Evolutionary conservation across 2,329 filamentous ascomycete species (phyloP), one percentile per base, ranked within the genome.

Genomic region (Aspergillus pseudoglaucus): DNA sequence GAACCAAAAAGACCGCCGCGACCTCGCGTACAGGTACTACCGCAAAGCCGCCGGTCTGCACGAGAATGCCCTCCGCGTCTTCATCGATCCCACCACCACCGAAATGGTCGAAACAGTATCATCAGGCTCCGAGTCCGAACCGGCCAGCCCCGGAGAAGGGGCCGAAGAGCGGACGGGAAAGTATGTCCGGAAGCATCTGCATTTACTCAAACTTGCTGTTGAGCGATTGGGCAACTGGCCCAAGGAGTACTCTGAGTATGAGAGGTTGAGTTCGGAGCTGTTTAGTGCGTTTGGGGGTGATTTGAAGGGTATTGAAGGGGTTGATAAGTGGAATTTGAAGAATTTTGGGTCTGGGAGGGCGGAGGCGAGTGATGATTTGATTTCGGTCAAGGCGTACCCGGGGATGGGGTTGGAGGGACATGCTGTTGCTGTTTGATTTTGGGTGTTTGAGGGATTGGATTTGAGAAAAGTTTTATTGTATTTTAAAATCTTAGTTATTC

Each of bases 281-380:
- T 75, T 74, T 59, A 54, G 61, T 4, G 59, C 61, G 15, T 78
- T 70, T 52, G 60, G 60, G 3, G 47, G 54, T 4, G 63, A 68
- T 23, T 60, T 76, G 57, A 68, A 71, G 54, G 68, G 66, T 1
- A 59, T 68, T 0, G 67, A 72, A 48, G 72, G 72, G 1, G 69
- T 74, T 0, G 74, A 76, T 62, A 75, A 73, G 61, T 76, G 74
- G 75, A 60, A 67, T 46, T 59, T 71, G 10, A 73, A 75, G 59
- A 62, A 56, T 0, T 76, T 70, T 54, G 74, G 74, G 0, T 47
- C 50, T 6, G 75, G 75, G 3, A 75, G 74, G 61, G 75, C 75
- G 1, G 70, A 75, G 59, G 63, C 61, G 14, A 57, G 64, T 22
- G 56, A 63, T n/a, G 65, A 68, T 47, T 61, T 56, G 48, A 9